A percentile compares a stretch with the other conserved stretches of the same genome.
phyloP scores from a whole-genome alignment of 805 yeast genomes.

The Pichia heedii region DNA sequence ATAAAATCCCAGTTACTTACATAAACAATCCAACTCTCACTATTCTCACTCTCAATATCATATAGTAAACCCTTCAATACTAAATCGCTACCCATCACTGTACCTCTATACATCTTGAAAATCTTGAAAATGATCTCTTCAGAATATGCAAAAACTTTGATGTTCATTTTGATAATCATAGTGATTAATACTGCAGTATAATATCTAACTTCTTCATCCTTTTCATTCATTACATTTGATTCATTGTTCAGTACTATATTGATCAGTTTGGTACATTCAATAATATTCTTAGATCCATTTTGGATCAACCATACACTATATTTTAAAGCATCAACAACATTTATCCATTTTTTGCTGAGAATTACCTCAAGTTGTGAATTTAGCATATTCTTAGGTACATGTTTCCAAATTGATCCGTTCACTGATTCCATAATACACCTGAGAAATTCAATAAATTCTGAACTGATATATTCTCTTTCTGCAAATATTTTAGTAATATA shows the following conservation, averaged over 20 bases:
- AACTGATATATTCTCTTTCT: constrained; percentile 27
- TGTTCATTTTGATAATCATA: constrained; percentile 41
- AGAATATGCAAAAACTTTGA: constrained; percentile 35
- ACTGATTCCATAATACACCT: constrained; percentile 27
- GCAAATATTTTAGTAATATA: constrained; percentile 59
- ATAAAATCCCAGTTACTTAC: constrained; percentile 56
- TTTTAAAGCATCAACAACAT: constrained; percentile 32
- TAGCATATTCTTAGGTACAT: constrained; percentile 37
- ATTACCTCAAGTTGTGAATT: constrained; percentile 62
- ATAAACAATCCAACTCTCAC: constrained; percentile 53
- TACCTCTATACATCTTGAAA: constrained; percentile 52
- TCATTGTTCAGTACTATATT: constrained; percentile 57
- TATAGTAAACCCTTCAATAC: constrained; percentile 48
- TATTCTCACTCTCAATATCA: constrained; percentile 43
- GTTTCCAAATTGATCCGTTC: constrained; percentile 27
- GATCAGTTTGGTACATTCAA: constrained; percentile 43
- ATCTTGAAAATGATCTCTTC: constrained; percentile 39
- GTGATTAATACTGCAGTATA: constrained; percentile 39
- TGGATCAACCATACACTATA: constrained; percentile 35
- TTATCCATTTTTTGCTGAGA: constrained; percentile 40
- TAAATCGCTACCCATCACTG: constrained; percentile 50
- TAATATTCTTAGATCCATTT: constrained; percentile 27
- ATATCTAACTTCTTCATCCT: constrained; percentile 24
- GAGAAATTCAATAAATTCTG: constrained; percentile 26
- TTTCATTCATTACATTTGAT: constrained; percentile 25